phyloP scores from a whole-genome alignment of 2,329 filamentous ascomycete genomes.

The Colletotrichum godetiae region DNA sequence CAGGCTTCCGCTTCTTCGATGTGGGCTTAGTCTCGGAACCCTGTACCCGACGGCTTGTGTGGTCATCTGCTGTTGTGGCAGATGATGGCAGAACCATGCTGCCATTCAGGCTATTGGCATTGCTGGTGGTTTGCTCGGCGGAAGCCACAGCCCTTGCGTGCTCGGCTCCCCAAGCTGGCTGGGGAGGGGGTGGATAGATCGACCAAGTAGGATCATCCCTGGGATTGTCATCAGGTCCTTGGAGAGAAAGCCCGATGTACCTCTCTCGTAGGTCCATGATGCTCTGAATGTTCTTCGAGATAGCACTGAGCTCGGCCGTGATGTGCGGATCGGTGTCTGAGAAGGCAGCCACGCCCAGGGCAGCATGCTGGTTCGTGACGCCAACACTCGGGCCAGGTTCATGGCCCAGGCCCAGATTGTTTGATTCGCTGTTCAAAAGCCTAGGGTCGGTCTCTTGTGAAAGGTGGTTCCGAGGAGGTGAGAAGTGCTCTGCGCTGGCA shows the following conservation, averaged over 20 bases:
- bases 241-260: constrained; percentile 87
- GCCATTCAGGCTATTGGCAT: constrained; percentile 58
- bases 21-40: constrained; percentile 56
- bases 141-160: constrained; percentile 41
- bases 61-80: not conserved
- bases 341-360: constrained; percentile 73
- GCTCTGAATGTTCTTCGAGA: constrained; percentile 91
- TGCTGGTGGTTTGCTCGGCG: constrained; percentile 48
- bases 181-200: constrained; percentile 91
- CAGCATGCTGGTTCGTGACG: constrained; percentile 55
- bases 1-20: constrained; percentile 80
- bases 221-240: constrained; percentile 86
- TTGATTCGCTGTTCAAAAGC: not conserved
- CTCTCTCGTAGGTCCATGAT: constrained; percentile 89
- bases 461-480: not conserved
- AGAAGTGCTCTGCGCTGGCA: not conserved
- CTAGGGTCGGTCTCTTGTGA: not conserved
- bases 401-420: constrained; percentile 5
- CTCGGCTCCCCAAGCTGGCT: constrained; percentile 78
- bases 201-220: constrained; percentile 85
- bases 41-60: constrained; percentile 33
- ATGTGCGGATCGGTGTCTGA: constrained; percentile 82
- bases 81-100: constrained; percentile 52
- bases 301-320: constrained; percentile 83
- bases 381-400: not conserved